Percentiles rank a stretch among this genome's conserved stretches.
Conservation (phyloP, 2,329 filamentous ascomycete species). For the Epichloe amarillans region DNA sequence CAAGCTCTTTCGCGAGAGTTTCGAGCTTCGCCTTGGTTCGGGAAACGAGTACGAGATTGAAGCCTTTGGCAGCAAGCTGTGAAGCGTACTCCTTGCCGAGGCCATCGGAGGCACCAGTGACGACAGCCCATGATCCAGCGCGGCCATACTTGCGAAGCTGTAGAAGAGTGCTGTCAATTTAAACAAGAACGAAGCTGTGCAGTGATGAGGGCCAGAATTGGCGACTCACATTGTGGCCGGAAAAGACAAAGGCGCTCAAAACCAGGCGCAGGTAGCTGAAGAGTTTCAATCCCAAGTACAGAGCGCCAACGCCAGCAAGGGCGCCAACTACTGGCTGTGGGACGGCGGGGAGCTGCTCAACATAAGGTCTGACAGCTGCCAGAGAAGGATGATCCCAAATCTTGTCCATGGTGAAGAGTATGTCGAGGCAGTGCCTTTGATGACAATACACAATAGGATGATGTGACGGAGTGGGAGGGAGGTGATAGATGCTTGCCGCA, state of each 20-base stretch:
- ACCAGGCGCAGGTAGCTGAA: conserved; percentile 48
- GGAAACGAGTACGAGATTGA: conserved; percentile 89
- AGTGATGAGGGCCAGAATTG: neutral
- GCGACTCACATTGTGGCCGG: conserved; percentile 45
- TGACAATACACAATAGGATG: neutral
- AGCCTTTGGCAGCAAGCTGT: conserved; percentile 81
- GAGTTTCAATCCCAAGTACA: conserved; percentile 43
- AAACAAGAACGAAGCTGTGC: too few relatives aligned
- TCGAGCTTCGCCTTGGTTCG: conserved; percentile 90
- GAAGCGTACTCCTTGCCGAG: conserved; percentile 92
- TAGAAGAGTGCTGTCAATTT: conserved; percentile 1
- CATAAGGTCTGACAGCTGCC: conserved; percentile 5
- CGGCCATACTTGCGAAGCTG: conserved; percentile 84
- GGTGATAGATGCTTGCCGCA: neutral
- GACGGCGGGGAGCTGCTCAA: conserved; percentile 17
- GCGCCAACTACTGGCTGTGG: conserved; percentile 33
- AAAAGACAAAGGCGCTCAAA: conserved; percentile 54
- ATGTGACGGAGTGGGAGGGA: neutral
- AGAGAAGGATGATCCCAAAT: conserved; percentile 7
- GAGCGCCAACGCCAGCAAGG: conserved; percentile 42
- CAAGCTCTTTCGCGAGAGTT: conserved; percentile 61
- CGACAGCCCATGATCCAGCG: conserved; percentile 83
- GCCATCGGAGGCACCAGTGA: conserved; percentile 92
- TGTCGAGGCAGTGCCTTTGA: neutral
- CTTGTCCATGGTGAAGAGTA: conserved; percentile 14